Conservation (phyloP, 1,284 basidiomycete genomes). For the Boletus semigastroideus region DNA sequence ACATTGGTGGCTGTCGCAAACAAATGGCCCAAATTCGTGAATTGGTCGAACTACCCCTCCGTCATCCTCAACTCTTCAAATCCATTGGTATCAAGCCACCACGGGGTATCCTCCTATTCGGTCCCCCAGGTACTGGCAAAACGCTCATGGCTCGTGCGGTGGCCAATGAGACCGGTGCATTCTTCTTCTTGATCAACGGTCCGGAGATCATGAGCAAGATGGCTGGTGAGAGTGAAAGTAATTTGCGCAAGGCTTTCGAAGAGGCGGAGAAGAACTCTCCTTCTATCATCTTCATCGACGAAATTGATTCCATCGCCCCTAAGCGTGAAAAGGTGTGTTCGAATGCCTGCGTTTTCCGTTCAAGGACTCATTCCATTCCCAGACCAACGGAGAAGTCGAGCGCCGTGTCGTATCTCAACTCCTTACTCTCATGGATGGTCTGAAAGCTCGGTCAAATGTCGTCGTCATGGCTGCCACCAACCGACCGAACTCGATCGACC, state of each 20-base stretch:
- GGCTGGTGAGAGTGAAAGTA: constrained; percentile 98
- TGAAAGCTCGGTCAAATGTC: constrained; percentile 98
- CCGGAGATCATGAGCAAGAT: constrained; percentile 99
- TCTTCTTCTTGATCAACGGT: constrained; percentile 99
- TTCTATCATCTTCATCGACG: constrained; percentile 99
- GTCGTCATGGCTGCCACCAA: constrained; percentile 99
- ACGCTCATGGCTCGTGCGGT: constrained; percentile 99
- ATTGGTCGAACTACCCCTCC: constrained; percentile 95
- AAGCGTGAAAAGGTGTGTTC: constrained; percentile 90
- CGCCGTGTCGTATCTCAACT: constrained; percentile 98
- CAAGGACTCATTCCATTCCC: constrained; percentile 16
- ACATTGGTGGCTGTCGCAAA: constrained; percentile 98
- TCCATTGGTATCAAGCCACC: constrained; percentile 99
- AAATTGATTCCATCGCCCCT: constrained; percentile 98
- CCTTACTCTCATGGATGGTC: constrained; percentile 97
- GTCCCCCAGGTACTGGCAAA: constrained; percentile 96
- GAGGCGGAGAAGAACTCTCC: constrained; percentile 99
- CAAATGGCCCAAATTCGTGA: constrained; percentile 99
- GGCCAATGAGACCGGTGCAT: constrained; percentile 98
- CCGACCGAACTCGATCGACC: constrained; percentile 98
- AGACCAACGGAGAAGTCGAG: constrained; percentile 99
- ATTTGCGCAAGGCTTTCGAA: constrained; percentile 97
- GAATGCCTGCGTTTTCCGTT: background rate
- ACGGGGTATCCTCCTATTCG: constrained; percentile 95
- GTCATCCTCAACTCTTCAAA: constrained; percentile 99